These are phyloP conservation scores for Aspergillus fijiensis DNA, from an alignment of 2,329 filamentous ascomycete genomes.

Conservation along the genomic window DNA sequence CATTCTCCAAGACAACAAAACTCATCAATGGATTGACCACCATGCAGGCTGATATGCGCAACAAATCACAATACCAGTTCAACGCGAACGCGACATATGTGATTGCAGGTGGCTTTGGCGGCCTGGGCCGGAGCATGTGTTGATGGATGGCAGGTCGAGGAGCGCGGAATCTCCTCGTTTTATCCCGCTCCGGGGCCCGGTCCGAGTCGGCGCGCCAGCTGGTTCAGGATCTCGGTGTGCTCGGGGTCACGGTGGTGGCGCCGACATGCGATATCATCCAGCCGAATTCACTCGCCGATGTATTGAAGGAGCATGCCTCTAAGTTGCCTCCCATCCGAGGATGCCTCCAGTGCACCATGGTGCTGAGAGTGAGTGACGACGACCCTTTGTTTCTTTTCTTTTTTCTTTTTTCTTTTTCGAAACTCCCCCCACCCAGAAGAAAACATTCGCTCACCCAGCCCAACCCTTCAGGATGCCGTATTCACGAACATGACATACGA, in stretches of 20 bases:
- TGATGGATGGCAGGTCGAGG: conserved; percentile 18
- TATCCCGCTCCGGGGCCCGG: conserved; percentile 19
- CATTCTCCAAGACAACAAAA: no score
- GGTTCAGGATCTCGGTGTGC: conserved; percentile 5
- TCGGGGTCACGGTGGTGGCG: conserved; percentile 11
- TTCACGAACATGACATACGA: conserved; percentile 30
- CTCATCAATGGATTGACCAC: no score
- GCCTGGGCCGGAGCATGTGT: conserved; percentile 12
- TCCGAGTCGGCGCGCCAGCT: conserved; percentile 5
- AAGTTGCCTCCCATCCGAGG: conserved; percentile 28
- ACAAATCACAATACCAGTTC: background rate
- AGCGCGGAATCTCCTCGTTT: conserved; percentile 21
- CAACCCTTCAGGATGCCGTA: conserved; percentile 12
- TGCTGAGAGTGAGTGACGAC: conserved; percentile 9
- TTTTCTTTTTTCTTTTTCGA: no score
- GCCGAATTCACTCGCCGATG: background rate
- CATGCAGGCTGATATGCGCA: no score
- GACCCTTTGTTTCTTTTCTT: no score
- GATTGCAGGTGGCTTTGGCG: conserved; percentile 16
- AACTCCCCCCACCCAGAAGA: no score
- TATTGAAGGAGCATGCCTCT: conserved; percentile 7
- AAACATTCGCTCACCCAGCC: no score
- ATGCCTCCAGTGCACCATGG: conserved; percentile 28
- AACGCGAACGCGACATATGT: conserved; percentile 10
- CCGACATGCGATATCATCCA: conserved; percentile 17